Base-by-base conservation (phyloP, 768 basidiomycete genomes). In the Coprinopsis strossmayeri region DNA sequence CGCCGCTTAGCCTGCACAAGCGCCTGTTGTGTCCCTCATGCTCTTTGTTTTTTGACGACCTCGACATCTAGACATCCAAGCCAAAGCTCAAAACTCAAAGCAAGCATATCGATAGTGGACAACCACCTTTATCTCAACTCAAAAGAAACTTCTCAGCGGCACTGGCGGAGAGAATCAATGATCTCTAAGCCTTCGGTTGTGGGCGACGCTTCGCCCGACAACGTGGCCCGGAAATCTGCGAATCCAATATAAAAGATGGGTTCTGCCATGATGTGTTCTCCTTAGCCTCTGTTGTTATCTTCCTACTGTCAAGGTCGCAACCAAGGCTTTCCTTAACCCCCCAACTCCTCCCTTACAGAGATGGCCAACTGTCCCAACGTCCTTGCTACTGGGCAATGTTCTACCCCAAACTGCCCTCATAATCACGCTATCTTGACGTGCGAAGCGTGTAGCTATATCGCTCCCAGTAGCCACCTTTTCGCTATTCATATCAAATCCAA, bases 361-460 rank as follows among this genome's bases (percentile, higher is more conserved):
- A 32, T 32, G 30, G 30, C 30, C 34, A 65, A 68, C 35, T 76
- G 74, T 49, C 67, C 68, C 2, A 58, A 61, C 17, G 51, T 74
- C 15, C 60, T 72, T 12, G 47, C 61, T 1, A 45, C 51, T 1
- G 72, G 72, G 13, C 59, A 62, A 7, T 77, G 75, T 58, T 53
- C 57, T 0, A 54, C 61, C 25, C 1, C 52, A 0, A 27, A 42
- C 3, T 77, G 76, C 50, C 10, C 25, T 0, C 57, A 53, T 34
- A 54, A 56, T 17, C 75, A 77, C 52, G 64, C 66, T 37, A 52
- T 76, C 15, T 48, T 59, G 2, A 54, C 57, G 17, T 77, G 75
- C 53, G 64, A 69, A 12, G 54, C 61, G 1, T 78, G 76, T 53
- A 58, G 59, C 5, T 50, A 67, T 34, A 56, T 73, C 2, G 69